Conservation (phyloP, 768 basidiomycete genomes). For the Epithele typhae region DNA sequence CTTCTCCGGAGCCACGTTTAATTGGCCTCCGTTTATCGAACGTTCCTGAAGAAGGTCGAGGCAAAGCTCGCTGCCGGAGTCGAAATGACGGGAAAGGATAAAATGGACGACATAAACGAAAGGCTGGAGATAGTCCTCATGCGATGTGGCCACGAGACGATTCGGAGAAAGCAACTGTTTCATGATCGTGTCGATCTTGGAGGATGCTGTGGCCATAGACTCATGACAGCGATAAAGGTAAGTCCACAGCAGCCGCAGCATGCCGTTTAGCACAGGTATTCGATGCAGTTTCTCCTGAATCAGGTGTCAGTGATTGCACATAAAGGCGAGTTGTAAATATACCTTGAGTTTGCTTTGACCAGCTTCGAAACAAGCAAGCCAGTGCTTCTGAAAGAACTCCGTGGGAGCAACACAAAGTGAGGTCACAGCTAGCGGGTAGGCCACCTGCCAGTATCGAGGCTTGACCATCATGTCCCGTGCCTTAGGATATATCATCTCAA, state of each 20-base stretch:
- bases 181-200: constrained; percentile 69
- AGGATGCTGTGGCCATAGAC: constrained; percentile 71
- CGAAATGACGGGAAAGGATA: constrained; percentile 76
- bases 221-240: constrained; percentile 95
- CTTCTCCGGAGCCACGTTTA: constrained; percentile 59
- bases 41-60: constrained; percentile 77
- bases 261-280: constrained; percentile 71
- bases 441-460: constrained; percentile 84
- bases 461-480: constrained; percentile 83
- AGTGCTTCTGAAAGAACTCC: constrained; percentile 79
- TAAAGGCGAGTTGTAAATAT: constrained; percentile 1
- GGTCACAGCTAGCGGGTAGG: constrained; percentile 81
- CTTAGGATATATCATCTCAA: constrained; percentile 78
- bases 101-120: constrained; percentile 81
- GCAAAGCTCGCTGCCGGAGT: constrained; percentile 79
- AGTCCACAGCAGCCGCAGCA: constrained; percentile 84
- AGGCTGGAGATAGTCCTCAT: constrained; percentile 74
- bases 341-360: constrained; percentile 82
- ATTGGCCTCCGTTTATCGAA: constrained; percentile 36
- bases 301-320: constrained; percentile 3
- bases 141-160: constrained; percentile 52
- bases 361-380: constrained; percentile 69
- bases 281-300: constrained; percentile 73
- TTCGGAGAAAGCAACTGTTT: constrained; percentile 79
- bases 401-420: constrained; percentile 85